Evolutionary conservation across 2,329 filamentous ascomycete genomes (phyloP).

Genomic region (Cyphellophora attinorum): DNA sequence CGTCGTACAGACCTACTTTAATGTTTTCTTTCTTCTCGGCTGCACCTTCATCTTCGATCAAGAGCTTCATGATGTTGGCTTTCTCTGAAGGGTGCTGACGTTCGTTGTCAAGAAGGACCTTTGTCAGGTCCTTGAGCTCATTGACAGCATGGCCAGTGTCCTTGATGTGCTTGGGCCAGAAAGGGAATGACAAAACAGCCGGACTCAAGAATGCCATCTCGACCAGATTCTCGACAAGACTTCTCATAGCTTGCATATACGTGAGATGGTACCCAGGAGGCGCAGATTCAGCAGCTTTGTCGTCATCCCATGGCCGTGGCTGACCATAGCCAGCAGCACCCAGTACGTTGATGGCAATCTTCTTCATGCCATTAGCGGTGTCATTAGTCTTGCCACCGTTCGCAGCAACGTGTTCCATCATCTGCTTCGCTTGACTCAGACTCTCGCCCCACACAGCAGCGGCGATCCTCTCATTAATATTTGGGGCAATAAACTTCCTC

Average conservation of each 20-base stretch:
- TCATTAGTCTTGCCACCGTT: slow-evolving; percentile 19
- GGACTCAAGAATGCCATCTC: slow-evolving; percentile 22
- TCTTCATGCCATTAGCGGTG: slow-evolving; percentile 20
- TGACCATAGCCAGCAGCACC: slow-evolving; percentile 25
- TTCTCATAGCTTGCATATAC: slow-evolving; percentile 25
- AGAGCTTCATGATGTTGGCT: slow-evolving; percentile 11
- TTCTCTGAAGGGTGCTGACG: slow-evolving; percentile 10
- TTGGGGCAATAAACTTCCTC: slow-evolving; percentile 26
- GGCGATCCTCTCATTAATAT: slow-evolving; percentile 28
- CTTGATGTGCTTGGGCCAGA: slow-evolving; percentile 15
- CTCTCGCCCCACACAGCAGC: slow-evolving; percentile 26
- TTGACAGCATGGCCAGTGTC: slow-evolving; percentile 21
- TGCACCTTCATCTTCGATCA: slow-evolving; percentile 19
- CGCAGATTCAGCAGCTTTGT: slow-evolving; percentile 12
- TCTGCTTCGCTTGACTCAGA: slow-evolving; percentile 21
- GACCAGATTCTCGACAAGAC: slow-evolving; percentile 22
- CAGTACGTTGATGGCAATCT: slow-evolving; percentile 30
- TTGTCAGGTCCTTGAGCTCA: slow-evolving; percentile 20
- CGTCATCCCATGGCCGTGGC: slow-evolving; percentile 20
- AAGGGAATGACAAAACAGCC: slow-evolving; percentile 12
- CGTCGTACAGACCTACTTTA: slow-evolving; percentile 23
- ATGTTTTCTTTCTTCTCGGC: slow-evolving; percentile 9
- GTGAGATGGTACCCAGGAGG: slow-evolving; percentile 11
- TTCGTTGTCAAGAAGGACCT: slow-evolving; percentile 21
- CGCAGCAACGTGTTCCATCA: slow-evolving; percentile 21